Percentiles rank a stretch among this genome's conserved stretches.
Conservation (phyloP, 2,329 filamentous ascomycete species). For the Ceratocystis destructans region DNA sequence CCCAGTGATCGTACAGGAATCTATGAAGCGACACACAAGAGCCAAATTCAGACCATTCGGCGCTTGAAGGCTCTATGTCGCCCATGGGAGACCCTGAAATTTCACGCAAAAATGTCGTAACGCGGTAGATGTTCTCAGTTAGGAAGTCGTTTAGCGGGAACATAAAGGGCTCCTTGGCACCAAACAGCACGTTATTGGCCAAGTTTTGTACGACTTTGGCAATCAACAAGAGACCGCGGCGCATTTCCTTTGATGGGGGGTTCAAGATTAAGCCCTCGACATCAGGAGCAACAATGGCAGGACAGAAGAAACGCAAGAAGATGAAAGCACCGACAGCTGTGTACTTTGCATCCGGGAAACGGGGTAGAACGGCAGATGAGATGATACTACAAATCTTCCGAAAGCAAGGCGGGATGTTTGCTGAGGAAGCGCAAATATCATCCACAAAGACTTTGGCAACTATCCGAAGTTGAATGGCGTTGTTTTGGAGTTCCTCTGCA, state of each 20-base stretch:
- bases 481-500: conserved; percentile 50
- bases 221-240: conserved; percentile 52
- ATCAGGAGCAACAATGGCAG: conserved; percentile 57
- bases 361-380: conserved; percentile 46
- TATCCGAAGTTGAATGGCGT: conserved; percentile 50
- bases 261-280: conserved; percentile 49
- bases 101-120: conserved; percentile 52
- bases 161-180: conserved; percentile 61
- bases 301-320: conserved; percentile 59
- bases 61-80: conserved; percentile 29
- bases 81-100: conserved; percentile 47
- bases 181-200: conserved; percentile 58
- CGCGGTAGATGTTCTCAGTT: conserved; percentile 52
- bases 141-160: conserved; percentile 56
- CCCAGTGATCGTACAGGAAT: conserved; percentile 59
- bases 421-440: conserved; percentile 50
- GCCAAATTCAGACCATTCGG: conserved; percentile 52
- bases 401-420: conserved; percentile 49
- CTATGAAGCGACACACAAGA: conserved; percentile 56
- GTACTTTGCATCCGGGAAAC: conserved; percentile 57
- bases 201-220: conserved; percentile 59
- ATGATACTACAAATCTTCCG: conserved; percentile 57
- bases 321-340: conserved; percentile 59
- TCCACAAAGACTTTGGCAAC: conserved; percentile 60
- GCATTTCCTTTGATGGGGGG: conserved; percentile 53